Conservation (phyloP, 176 grass and related monocot species). For the Dendrocalamus sinicus region DNA sequence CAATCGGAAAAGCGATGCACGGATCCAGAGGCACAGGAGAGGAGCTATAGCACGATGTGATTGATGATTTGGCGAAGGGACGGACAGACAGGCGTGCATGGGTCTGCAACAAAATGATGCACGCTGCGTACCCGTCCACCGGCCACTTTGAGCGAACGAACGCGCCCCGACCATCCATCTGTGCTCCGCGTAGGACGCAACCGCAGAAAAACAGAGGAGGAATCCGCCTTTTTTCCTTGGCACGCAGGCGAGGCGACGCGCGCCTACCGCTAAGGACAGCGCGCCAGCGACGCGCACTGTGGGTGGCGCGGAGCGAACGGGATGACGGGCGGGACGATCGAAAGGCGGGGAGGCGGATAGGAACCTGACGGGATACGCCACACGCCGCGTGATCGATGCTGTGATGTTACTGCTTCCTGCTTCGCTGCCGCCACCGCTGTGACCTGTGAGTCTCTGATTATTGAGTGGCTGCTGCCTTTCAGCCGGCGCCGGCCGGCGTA, state of each 20-base stretch:
- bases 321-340: neutral
- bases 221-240: neutral
- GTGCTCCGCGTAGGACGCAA: neutral
- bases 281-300: conserved; percentile 55
- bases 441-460: neutral
- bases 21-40: neutral
- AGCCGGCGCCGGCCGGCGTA: conserved; percentile 25
- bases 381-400: neutral
- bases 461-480: neutral
- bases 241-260: neutral
- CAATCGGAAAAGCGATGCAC: neutral
- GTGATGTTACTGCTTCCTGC: too few relatives aligned
- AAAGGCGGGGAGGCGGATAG: conserved; percentile 6
- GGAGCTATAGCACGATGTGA: neutral
- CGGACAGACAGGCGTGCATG: conserved; percentile 32
- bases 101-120: neutral
- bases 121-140: neutral
- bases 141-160: conserved; percentile 38
- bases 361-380: conserved; percentile 7
- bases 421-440: neutral
- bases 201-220: neutral
- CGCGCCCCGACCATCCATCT: neutral
- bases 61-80: neutral
- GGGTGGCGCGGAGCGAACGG: conserved; percentile 13
- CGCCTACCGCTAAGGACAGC: neutral